Conservation (phyloP, 768 basidiomycete genomes). For the Kwoniella heveanensis region DNA sequence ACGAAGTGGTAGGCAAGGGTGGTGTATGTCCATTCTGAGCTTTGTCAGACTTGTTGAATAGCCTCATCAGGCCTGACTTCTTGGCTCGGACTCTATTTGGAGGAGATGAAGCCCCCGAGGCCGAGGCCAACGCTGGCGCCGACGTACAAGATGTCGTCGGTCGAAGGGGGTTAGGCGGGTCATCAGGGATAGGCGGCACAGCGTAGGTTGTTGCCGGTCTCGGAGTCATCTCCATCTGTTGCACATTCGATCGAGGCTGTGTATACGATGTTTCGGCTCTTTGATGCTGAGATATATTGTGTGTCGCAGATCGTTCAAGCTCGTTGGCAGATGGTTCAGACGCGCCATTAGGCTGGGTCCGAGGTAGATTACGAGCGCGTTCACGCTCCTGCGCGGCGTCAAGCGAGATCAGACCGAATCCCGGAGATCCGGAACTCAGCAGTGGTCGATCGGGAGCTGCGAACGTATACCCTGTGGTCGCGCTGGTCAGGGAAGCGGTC, state of each 20-base stretch:
- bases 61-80: slow-evolving; percentile 36
- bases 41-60: slow-evolving; percentile 29
- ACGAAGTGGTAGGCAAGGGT: neutral
- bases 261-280: neutral
- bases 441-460: slow-evolving; percentile 27
- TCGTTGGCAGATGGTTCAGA: neutral
- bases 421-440: slow-evolving; percentile 33
- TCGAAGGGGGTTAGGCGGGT: slow-evolving; percentile 6
- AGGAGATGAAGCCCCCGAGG: slow-evolving; percentile 7
- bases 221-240: too few relatives aligned
- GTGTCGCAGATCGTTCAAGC: neutral
- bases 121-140: too few relatives aligned
- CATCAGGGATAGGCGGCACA: slow-evolving; percentile 10
- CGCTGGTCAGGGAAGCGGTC: neutral
- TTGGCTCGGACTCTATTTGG: slow-evolving; percentile 23
- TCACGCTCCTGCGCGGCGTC: slow-evolving; percentile 39
- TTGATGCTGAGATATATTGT: neutral
- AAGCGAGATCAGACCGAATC: slow-evolving; percentile 38
- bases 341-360: neutral
- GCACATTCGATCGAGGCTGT: neutral
- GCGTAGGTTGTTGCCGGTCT: slow-evolving; percentile 9
- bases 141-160: slow-evolving; percentile 16
- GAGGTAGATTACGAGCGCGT: neutral
- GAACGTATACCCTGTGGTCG: neutral
- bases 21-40: neutral